phyloP scores from a whole-genome alignment of 2,329 filamentous ascomycete species.

The Ambrosiella beaveri region DNA sequence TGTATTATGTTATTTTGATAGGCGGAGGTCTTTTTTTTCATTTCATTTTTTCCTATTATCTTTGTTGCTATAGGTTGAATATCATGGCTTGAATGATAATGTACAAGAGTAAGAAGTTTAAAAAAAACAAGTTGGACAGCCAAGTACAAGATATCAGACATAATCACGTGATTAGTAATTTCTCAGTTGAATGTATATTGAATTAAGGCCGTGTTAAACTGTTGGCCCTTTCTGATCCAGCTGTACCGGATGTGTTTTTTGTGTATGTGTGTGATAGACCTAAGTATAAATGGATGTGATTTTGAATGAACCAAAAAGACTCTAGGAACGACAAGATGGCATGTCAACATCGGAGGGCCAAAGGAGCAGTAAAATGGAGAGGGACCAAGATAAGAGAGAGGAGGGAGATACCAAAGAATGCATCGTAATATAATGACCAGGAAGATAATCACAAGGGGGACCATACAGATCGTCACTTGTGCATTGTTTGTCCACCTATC shows the following conservation, averaged over 20 bases:
- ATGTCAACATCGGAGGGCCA: neutral
- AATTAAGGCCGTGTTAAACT: slow-evolving; percentile 13
- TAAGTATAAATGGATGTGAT: too few relatives aligned
- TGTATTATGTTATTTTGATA: neutral
- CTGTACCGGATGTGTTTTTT: slow-evolving; percentile 7
- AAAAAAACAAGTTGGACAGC: too few relatives aligned
- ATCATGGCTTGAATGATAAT: too few relatives aligned
- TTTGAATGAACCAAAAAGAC: neutral
- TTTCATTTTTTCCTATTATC: too few relatives aligned
- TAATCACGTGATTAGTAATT: neutral
- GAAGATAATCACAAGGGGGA: too few relatives aligned
- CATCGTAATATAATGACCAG: too few relatives aligned
- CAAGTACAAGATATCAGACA: neutral
- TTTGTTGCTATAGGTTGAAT: too few relatives aligned
- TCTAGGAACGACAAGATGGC: neutral
- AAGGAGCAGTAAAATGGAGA: neutral
- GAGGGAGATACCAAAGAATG: neutral
- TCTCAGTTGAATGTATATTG: slow-evolving; percentile 13
- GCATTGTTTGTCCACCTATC: neutral
- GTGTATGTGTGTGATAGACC: neutral
- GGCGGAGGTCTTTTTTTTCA: neutral
- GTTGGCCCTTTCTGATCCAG: slow-evolving; percentile 12
- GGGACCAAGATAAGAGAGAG: slow-evolving; percentile 1
- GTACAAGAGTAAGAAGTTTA: too few relatives aligned
- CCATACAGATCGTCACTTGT: neutral